phyloP scores from a whole-genome alignment of 2,329 filamentous ascomycete genomes.

The Epichloe gansuensis region DNA sequence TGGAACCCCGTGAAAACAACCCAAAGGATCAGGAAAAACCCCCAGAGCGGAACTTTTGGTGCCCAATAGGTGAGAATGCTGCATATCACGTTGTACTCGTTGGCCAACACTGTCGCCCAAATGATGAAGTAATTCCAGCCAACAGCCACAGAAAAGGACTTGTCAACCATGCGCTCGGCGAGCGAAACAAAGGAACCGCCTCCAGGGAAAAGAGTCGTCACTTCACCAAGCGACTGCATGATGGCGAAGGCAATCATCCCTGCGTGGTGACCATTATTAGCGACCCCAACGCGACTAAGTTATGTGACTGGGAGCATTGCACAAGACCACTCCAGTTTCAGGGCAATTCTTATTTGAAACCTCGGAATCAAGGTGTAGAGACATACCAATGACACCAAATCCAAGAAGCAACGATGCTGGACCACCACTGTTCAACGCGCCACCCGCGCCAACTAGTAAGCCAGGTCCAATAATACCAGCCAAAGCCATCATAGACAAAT shows the following conservation, averaged over 20 bases:
- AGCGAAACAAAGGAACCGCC: constrained; percentile 60
- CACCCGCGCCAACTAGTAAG: constrained; percentile 57
- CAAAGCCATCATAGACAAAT: constrained; percentile 53
- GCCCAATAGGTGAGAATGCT: constrained; percentile 56
- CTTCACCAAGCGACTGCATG: constrained; percentile 63
- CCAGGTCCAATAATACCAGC: constrained; percentile 56
- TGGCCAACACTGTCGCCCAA: constrained; percentile 52
- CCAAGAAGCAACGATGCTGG: constrained; percentile 62
- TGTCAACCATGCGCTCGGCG: constrained; percentile 57
- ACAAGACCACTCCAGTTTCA: not conserved
- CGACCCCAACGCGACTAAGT: not conserved
- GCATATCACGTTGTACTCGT: constrained; percentile 58
- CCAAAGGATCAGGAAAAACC: constrained; percentile 65
- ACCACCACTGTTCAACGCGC: constrained; percentile 54
- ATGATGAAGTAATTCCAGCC: constrained; percentile 64
- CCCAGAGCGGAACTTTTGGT: constrained; percentile 48
- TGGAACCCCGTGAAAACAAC: constrained; percentile 56
- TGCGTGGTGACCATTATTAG: constrained; percentile 7
- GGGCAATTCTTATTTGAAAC: not conserved
- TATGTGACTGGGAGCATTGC: not conserved
- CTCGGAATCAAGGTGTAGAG: no score
- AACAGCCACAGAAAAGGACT: constrained; percentile 53
- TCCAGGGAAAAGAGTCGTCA: constrained; percentile 60
- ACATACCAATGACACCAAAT: constrained; percentile 50
- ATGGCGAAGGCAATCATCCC: constrained; percentile 50